Percentiles rank a stretch among this genome's conserved stretches.
These are phyloP conservation scores for Xerocomus potaroensis DNA, from an alignment of 768 basidiomycete genomes.

Conservation along the genomic window DNA sequence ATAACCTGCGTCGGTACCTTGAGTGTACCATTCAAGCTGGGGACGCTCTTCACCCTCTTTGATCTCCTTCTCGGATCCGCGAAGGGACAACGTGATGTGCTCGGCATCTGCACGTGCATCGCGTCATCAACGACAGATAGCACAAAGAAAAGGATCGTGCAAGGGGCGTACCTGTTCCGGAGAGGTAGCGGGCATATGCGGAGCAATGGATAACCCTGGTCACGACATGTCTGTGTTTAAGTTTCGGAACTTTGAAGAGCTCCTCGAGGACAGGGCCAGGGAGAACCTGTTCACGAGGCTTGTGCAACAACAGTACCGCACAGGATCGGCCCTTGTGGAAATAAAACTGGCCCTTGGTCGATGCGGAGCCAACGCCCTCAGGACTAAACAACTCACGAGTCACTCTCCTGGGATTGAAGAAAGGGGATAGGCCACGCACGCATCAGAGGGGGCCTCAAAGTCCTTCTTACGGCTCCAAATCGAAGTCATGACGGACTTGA, in stretches of 20 bases:
- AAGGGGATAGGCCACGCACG: constrained; percentile 4
- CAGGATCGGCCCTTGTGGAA: constrained; percentile 19
- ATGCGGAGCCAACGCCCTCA: constrained; percentile 20
- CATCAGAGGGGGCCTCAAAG: constrained; percentile 6
- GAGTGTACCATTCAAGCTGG: constrained; percentile 5
- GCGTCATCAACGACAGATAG: too few relatives aligned
- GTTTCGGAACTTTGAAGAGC: constrained; percentile 15
- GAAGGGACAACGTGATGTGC: constrained; percentile 7
- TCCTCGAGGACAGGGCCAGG: constrained; percentile 17
- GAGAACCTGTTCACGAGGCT: constrained; percentile 9
- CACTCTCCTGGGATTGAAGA: neutral
- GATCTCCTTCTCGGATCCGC: neutral
- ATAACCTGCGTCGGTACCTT: neutral
- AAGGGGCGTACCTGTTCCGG: constrained; percentile 6
- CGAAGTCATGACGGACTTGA: constrained; percentile 1
- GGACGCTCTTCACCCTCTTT: neutral
- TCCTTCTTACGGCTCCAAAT: constrained; percentile 11
- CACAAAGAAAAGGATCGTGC: too few relatives aligned
- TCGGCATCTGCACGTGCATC: constrained; percentile 4
- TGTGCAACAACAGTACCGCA: constrained; percentile 22
- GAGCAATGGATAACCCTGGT: constrained; percentile 22
- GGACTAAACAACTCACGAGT: neutral
- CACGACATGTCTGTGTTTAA: constrained; percentile 24
- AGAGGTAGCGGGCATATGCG: constrained; percentile 21
- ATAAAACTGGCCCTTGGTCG: constrained; percentile 25